Conservation (phyloP, 352 stramenopile species). For the Poterioochromonas sp. region DNA sequence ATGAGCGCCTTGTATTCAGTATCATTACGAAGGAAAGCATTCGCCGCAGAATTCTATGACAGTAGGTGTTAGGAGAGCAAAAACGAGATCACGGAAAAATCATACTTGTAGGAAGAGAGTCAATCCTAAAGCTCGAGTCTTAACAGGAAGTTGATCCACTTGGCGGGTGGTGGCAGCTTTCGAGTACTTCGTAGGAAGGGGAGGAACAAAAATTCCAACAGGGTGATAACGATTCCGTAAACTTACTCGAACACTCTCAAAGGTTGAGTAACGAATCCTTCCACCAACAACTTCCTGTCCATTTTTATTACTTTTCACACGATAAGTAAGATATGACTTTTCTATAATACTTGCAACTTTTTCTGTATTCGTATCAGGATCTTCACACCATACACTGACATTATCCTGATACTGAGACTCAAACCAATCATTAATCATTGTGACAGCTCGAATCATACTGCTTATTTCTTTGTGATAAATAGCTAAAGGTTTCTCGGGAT, state of each 20-base stretch:
- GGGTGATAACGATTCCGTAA: conserved; percentile 16
- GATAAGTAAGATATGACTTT: conserved; percentile 28
- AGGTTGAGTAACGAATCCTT: conserved; percentile 22
- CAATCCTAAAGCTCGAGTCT: conserved; percentile 9
- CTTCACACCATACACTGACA: conserved; percentile 26
- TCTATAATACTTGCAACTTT: background rate
- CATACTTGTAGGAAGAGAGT: conserved; percentile 19
- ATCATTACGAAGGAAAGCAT: conserved; percentile 22
- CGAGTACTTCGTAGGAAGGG: conserved; percentile 20
- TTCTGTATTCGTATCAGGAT: conserved; percentile 20
- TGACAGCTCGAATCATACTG: too few species aligned
- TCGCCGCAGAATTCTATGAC: background rate
- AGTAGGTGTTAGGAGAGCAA: background rate
- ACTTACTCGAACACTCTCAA: background rate
- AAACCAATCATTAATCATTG: conserved; percentile 26
- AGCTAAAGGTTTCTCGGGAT: too few species aligned
- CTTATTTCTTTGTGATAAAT: too few species aligned
- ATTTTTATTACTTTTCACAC: conserved; percentile 1
- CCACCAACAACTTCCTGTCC: conserved; percentile 12
- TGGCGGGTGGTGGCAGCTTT: background rate
- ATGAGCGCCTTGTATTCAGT: conserved; percentile 16
- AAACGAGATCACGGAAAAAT: background rate
- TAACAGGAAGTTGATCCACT: background rate
- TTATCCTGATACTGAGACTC: background rate
- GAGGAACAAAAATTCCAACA: conserved; percentile 26